Percentiles rank a stretch among this genome's conserved stretches.
Conservation (phyloP, 306 rosid genomes). For the Quercus agrifolia region DNA sequence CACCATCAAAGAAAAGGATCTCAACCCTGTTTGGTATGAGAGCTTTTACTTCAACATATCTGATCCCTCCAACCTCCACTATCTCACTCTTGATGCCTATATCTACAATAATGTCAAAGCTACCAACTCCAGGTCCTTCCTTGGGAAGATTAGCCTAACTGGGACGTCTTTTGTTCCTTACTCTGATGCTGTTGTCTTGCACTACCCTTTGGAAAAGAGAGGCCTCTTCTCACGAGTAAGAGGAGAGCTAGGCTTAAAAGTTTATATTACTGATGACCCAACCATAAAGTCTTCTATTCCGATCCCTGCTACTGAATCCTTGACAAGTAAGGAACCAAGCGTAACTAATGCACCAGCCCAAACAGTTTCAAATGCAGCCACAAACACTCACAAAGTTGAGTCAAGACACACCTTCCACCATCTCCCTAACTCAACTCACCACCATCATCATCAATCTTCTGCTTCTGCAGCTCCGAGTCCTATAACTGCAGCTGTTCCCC, state of each 20-base stretch:
- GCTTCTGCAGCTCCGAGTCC: slow-evolving; percentile 23
- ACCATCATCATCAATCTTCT: slow-evolving; percentile 36
- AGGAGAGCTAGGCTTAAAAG: slow-evolving; percentile 80
- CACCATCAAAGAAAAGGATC: slow-evolving; percentile 72
- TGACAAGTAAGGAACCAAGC: slow-evolving; percentile 18
- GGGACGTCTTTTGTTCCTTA: slow-evolving; percentile 80
- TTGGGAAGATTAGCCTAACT: slow-evolving; percentile 62
- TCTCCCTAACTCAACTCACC: slow-evolving; percentile 54
- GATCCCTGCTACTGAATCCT: slow-evolving; percentile 34
- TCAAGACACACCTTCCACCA: slow-evolving; percentile 63
- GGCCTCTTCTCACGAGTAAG: slow-evolving; percentile 71
- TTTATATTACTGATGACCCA: slow-evolving; percentile 54
- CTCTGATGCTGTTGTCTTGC: slow-evolving; percentile 82
- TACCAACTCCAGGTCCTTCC: slow-evolving; percentile 57
- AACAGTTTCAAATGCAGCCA: slow-evolving; percentile 10
- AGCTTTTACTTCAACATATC: slow-evolving; percentile 76
- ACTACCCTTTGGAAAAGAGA: slow-evolving; percentile 74
- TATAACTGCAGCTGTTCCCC: slow-evolving; percentile 6
- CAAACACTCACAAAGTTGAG: slow-evolving; percentile 29
- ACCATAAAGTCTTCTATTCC: slow-evolving; percentile 57
- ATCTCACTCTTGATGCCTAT: slow-evolving; percentile 64
- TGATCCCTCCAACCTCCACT: slow-evolving; percentile 69
- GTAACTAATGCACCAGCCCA: slow-evolving; percentile 24
- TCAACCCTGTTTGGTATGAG: slow-evolving; percentile 85
- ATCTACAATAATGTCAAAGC: slow-evolving; percentile 49